phyloP scores from a whole-genome alignment of 495 filamentous ascomycete species.

The Immersiella caudata region DNA sequence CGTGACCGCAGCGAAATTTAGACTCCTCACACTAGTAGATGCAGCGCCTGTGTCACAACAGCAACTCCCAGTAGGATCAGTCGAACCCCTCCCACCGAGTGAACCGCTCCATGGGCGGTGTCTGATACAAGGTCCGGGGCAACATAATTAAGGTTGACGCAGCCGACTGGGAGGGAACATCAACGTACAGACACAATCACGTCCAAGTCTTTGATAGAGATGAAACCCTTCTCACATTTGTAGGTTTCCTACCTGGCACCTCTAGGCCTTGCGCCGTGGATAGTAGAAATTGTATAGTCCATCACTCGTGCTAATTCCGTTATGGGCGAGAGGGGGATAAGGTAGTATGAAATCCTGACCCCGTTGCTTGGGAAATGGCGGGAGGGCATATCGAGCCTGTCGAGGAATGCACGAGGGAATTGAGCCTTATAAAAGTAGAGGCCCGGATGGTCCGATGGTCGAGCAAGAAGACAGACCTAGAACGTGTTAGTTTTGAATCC shows the following conservation, averaged over 20 bases:
- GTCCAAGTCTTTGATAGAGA: too few relatives aligned
- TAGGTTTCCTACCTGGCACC: constrained; percentile 13
- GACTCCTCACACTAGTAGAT: too few relatives aligned
- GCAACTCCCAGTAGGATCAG: too few relatives aligned
- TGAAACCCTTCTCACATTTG: neutral
- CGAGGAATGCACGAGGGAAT: constrained; percentile 11
- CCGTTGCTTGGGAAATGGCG: constrained; percentile 9
- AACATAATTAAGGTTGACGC: too few relatives aligned
- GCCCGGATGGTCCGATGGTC: constrained; percentile 7
- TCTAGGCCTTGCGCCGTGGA: constrained; percentile 14
- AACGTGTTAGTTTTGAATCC: constrained; percentile 7
- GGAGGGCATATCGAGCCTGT: constrained; percentile 16
- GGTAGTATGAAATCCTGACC: constrained; percentile 7
- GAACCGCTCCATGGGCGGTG: too few relatives aligned
- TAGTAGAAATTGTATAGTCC: constrained; percentile 6
- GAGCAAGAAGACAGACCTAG: constrained; percentile 18
- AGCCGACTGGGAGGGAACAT: too few relatives aligned
- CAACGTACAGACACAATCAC: too few relatives aligned
- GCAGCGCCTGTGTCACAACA: too few relatives aligned
- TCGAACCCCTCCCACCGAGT: too few relatives aligned
- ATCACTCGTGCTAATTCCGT: constrained; percentile 8
- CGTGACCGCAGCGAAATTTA: too few relatives aligned
- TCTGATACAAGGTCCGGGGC: too few relatives aligned
- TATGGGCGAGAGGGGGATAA: constrained; percentile 12
- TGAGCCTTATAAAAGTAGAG: constrained; percentile 16